phyloP scores from a whole-genome alignment of 2,329 filamentous ascomycete species.

The Pseudogymnoascus sp. region DNA sequence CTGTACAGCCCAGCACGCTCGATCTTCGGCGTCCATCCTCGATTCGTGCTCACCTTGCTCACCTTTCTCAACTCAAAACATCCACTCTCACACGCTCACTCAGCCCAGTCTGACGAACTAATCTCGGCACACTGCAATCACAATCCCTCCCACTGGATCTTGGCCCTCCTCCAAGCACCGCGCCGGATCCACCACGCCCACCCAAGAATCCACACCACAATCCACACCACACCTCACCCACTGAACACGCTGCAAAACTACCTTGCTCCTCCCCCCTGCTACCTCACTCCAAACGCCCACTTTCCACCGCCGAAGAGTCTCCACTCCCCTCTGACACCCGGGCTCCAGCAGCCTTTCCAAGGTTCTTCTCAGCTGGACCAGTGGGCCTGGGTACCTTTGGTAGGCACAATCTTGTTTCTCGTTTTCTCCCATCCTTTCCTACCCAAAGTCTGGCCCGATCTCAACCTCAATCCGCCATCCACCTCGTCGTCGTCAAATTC shows the following conservation, averaged over 20 bases:
- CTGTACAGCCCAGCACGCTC: too few species aligned
- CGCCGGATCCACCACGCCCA: not conserved
- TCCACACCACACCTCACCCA: not conserved
- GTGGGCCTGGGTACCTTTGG: not conserved
- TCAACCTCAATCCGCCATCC: not conserved
- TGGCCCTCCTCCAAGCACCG: not conserved
- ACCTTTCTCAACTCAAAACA: too few species aligned
- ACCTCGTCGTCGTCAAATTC: not conserved
- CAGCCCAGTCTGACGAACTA: not conserved
- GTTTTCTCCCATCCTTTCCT: not conserved
- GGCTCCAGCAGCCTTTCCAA: not conserved
- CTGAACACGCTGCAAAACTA: not conserved
- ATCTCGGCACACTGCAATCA: conserved; percentile 1
- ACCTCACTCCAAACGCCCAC: not conserved
- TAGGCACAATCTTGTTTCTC: not conserved
- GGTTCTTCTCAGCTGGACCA: not conserved
- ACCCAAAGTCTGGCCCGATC: conserved; percentile 1
- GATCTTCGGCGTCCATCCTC: not conserved
- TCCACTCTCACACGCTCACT: not conserved
- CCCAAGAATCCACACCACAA: not conserved
- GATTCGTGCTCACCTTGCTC: not conserved
- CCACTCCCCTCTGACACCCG: not conserved
- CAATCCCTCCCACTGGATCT: not conserved
- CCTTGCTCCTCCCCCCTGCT: not conserved
- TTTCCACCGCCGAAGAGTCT: not conserved